phyloP scores from a whole-genome alignment of 2,329 filamentous ascomycete genomes.

The Rugonectria rugulosa region DNA sequence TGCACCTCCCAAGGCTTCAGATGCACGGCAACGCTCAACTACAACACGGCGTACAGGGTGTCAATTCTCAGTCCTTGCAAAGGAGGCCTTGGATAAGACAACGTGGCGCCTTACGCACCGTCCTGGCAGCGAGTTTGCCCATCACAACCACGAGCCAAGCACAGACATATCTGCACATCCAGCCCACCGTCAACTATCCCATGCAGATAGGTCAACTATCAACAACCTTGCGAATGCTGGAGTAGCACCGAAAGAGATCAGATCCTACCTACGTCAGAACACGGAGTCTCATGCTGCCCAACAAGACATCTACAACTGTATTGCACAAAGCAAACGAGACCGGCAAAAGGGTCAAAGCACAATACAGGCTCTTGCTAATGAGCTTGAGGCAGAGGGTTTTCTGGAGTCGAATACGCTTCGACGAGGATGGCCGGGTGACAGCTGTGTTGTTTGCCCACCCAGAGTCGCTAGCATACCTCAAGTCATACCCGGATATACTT shows the following conservation, averaged over 20 bases:
- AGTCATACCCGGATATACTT: slow-evolving; percentile 26
- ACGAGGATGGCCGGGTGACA: slow-evolving; percentile 22
- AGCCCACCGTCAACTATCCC: not conserved
- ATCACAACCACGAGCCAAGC: slow-evolving; percentile 2
- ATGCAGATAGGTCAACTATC: not conserved
- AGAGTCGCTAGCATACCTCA: slow-evolving; percentile 27
- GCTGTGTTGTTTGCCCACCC: slow-evolving; percentile 31
- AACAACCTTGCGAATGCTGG: not conserved
- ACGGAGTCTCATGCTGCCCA: slow-evolving; percentile 22
- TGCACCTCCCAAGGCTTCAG: not conserved
- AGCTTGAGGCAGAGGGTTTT: slow-evolving; percentile 18
- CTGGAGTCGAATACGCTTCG: slow-evolving; percentile 25
- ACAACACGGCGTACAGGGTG: not conserved
- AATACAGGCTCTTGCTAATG: slow-evolving; percentile 27
- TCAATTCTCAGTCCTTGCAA: not conserved
- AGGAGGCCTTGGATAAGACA: not conserved
- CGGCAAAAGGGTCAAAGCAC: slow-evolving; percentile 20
- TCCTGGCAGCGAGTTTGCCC: not conserved
- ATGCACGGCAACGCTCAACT: not conserved
- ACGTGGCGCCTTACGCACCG: not conserved
- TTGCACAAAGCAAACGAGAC: slow-evolving; percentile 22
- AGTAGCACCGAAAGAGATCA: slow-evolving; percentile 24
- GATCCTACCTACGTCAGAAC: slow-evolving; percentile 21
- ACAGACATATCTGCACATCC: not conserved
- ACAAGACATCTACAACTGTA: slow-evolving; percentile 35